These are phyloP conservation scores for Gastrolobium bilobum DNA, from an alignment of 306 rosid genomes.

Conservation along the genomic window DNA sequence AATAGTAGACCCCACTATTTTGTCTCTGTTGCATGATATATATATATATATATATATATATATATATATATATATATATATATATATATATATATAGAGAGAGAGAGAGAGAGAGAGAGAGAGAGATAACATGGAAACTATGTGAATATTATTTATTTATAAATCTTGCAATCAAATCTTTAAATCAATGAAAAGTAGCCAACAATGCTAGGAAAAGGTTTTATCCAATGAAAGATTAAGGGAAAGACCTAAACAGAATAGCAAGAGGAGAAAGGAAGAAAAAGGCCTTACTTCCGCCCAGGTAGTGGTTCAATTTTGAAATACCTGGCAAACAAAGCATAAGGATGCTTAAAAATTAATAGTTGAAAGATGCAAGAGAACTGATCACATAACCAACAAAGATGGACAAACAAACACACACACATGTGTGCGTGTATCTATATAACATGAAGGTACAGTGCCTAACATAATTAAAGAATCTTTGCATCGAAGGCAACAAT, in stretches of 20 bases:
- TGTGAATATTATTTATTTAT: slow-evolving; percentile 33
- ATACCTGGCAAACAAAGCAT: slow-evolving; percentile 69
- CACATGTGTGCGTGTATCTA: neutral
- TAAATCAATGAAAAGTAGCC: slow-evolving; percentile 30
- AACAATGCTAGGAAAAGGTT: slow-evolving; percentile 14
- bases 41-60: too few species aligned
- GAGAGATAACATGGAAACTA: too few species aligned
- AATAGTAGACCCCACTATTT: too few species aligned
- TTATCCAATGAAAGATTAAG: slow-evolving; percentile 29
- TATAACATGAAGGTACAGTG: neutral
- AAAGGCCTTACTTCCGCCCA: slow-evolving; percentile 85
- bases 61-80: too few species aligned
- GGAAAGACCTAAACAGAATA: slow-evolving; percentile 32
- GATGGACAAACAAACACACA: neutral
- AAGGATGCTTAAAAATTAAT: slow-evolving; percentile 45
- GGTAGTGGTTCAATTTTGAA: slow-evolving; percentile 89
- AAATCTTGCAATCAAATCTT: slow-evolving; percentile 12
- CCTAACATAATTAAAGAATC: slow-evolving; percentile 3
- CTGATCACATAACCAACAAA: slow-evolving; percentile 25
- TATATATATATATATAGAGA: too few species aligned
- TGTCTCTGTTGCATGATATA: too few species aligned
- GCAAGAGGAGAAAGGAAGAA: slow-evolving; percentile 28
- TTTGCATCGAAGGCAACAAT: slow-evolving; percentile 34
- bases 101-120: too few species aligned
- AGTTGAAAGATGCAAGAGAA: slow-evolving; percentile 23